Evolutionary conservation across 2,329 filamentous ascomycete genomes (phyloP), one percentile per base, ranked within the genome.

Genomic region (Escovopsis sp.): DNA sequence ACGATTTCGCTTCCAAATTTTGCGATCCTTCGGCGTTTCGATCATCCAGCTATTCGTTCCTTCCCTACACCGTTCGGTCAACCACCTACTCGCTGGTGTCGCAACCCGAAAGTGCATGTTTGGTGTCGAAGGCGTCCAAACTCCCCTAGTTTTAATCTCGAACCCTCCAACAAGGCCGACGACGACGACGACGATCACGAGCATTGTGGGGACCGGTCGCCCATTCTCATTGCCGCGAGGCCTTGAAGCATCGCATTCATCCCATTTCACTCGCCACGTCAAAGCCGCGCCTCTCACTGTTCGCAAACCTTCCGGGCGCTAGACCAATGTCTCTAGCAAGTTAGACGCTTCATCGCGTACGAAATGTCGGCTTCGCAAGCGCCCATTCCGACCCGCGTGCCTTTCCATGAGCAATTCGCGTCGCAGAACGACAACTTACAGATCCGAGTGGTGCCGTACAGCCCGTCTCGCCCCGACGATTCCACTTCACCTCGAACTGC

Each of bases 371-470:
- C 51, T 39, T 53, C 55, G 49, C 57, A 54, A 50, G 45, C 53
- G 42, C 51, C 51, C 46, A 53, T 53, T 46, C 49, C 52, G 50
- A 49, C 54, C 47, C 49, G 55, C 47, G 50, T 50, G 51, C 48
- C 51, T 42, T 47, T 57, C 32, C 51, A 57, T 39, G 51, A 58
- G 47, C 55, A 52, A 40, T 53, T 50, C 45, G 49, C 41, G 41
- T 54, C 54, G 23, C 50, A 58, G 37, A 55, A 50, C 43, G 55
- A 55, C 41, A 53, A 52, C 43, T 53, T 58, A 4, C 55, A 58
- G 44, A 62, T 64, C 36, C 58, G 61, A n/a, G 43, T 63, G 12
- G 61, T 64, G 30, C 60, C 61, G 11, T 64, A 64, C 44, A 62
- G 54, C 41, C 61, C 61, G 26, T 59, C 60, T 39, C 56, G 59